These are phyloP conservation scores for Leccinum uliginosum DNA, from an alignment of 768 basidiomycete genomes.

Conservation along the genomic window DNA sequence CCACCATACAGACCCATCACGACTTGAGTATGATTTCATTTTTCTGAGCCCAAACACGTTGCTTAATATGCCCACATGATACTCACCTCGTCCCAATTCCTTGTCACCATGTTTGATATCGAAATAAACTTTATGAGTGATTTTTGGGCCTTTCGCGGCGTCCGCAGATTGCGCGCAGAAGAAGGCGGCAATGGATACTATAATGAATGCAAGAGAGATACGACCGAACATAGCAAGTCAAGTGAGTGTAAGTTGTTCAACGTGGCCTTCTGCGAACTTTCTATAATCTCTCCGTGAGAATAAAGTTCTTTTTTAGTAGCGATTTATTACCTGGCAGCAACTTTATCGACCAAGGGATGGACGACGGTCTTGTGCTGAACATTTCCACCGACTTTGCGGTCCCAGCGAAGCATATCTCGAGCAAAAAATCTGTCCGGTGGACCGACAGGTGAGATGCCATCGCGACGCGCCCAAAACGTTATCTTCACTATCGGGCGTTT, in stretches of 20 bases:
- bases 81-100: constrained; percentile 74
- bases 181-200: constrained; percentile 61
- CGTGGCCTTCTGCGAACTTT: background rate
- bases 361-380: constrained; percentile 75
- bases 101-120: constrained; percentile 92
- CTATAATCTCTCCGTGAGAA: constrained; percentile 17
- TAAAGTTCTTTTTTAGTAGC: constrained; percentile 14
- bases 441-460: constrained; percentile 59
- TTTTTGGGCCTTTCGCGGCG: constrained; percentile 81
- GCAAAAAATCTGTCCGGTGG: constrained; percentile 66
- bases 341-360: constrained; percentile 38
- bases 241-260: constrained; percentile 15
- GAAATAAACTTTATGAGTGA: constrained; percentile 93
- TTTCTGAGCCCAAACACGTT: constrained; percentile 3
- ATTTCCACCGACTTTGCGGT: constrained; percentile 42
- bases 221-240: constrained; percentile 49
- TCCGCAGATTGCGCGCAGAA: constrained; percentile 71
- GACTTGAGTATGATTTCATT: constrained; percentile 40
- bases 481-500: background rate
- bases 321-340: background rate
- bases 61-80: background rate
- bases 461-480: background rate
- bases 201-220: constrained; percentile 55
- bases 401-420: constrained; percentile 23
- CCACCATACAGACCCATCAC: constrained; percentile 89